Evolutionary conservation across 2,329 filamentous ascomycete genomes (phyloP), one percentile per base, ranked within the genome.

Genomic region (Neoarthrinium moseri): DNA sequence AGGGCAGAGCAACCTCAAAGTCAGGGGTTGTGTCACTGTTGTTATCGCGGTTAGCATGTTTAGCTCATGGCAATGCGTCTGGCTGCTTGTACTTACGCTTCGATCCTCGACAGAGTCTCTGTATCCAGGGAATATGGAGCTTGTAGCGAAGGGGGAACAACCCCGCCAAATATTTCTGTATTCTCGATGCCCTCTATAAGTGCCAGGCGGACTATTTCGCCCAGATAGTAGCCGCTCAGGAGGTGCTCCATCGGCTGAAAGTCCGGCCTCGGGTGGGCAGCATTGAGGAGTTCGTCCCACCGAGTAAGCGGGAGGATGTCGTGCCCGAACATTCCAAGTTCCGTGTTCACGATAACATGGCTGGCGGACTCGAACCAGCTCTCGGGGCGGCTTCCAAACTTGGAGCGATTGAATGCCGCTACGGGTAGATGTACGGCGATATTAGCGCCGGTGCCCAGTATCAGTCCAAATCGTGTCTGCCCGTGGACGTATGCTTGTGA

Each of bases 371-470:
- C 69, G 55, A 80, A 79, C 81, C 82, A 85, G 24, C 63, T 63
- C 5, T 65, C 59, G 1, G 81, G 78, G 7, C 81, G 73, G 21
- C 64, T 57, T 33, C 80, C 81, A 48, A 81, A 84, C 58, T 85
- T 86, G 37, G 65, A 48, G 34, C 66, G 69, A 22, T 75, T 72
- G 44, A 87, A 72, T 13, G 77, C 71, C 4, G 70, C 67, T 3
- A 84, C 73, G 5, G 83, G 83, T 21, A 86, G 71, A 57, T 86
- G 80, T 21, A 78, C 80, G 37, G 83, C 81, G 37, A 84, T 77
- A 63, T 87, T 87, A 48, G 82, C 73, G 23, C 84, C 84, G 0
- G 84, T 87, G 15, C 84, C 84, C 21, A 86, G 71, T 45, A 87
- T 86, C 33, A 87, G 72, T 27, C 78, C 78, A 56, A 86, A 82